A percentile compares a stretch with the other conserved stretches of the same genome.
Conservation (phyloP, 1,284 basidiomycete genomes). For the Ustilago bromivora region DNA sequence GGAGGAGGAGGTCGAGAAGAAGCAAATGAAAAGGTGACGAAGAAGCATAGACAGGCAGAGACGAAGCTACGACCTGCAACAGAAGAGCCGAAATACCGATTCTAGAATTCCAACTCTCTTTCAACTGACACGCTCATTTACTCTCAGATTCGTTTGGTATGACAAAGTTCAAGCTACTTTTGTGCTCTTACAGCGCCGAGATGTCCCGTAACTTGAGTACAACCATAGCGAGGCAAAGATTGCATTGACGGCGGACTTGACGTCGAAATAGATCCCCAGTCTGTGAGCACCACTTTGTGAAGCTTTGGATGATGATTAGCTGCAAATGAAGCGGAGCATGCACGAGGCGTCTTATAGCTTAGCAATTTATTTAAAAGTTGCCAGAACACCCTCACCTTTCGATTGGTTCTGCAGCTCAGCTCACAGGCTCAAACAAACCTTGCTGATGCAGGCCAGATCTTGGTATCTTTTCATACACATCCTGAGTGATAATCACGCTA, state of each 20-base stretch:
- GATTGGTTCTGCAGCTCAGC: too few species aligned
- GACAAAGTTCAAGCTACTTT: not conserved
- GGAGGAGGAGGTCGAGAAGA: not conserved
- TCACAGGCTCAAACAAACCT: too few species aligned
- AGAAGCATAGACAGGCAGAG: not conserved
- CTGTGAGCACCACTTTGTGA: not conserved
- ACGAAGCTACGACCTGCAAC: not conserved
- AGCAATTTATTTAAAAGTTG: too few species aligned
- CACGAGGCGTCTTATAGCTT: conserved; percentile 1
- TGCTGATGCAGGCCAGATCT: not conserved
- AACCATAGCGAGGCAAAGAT: too few species aligned
- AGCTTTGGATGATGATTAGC: conserved; percentile 2
- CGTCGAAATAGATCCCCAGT: not conserved
- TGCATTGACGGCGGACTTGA: not conserved
- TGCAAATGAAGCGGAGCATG: conserved; percentile 8
- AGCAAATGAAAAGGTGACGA: not conserved
- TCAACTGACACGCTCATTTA: not conserved
- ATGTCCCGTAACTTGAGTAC: too few species aligned
- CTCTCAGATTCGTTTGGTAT: not conserved
- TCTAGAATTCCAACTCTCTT: not conserved
- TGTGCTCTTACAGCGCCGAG: not conserved
- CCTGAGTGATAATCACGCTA: not conserved
- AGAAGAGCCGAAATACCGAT: conserved; percentile 5
- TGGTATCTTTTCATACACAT: not conserved
- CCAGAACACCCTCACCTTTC: too few species aligned